A percentile compares a stretch with the other conserved stretches of the same genome.
Evolutionary conservation across 1,284 basidiomycete species (phyloP).

Genomic region (Boletus smithii): DNA sequence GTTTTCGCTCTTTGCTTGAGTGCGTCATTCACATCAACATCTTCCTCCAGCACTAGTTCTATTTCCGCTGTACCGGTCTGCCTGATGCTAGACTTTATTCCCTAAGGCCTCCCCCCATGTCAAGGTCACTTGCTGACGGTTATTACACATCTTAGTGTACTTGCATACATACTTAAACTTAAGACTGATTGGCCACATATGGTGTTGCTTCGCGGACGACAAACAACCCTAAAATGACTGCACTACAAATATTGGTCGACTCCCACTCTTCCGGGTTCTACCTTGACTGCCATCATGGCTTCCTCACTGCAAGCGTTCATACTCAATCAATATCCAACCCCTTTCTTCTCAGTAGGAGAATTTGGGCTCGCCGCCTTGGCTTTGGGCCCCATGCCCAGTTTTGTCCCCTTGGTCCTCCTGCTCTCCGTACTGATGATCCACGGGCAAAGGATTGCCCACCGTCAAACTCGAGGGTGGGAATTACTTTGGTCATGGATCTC

Average conservation of each 20-base stretch:
- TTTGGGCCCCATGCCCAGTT: conserved; percentile 47
- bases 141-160: not conserved
- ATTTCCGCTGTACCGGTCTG: not conserved
- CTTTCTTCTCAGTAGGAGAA: conserved; percentile 38
- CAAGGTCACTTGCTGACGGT: not conserved
- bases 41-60: not conserved
- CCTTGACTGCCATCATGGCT: conserved; percentile 21
- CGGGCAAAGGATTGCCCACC: conserved; percentile 41
- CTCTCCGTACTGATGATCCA: conserved; percentile 51
- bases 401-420: conserved; percentile 48
- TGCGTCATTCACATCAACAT: not conserved
- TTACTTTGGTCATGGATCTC: conserved; percentile 39
- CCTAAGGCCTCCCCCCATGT: no score
- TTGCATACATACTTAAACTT: not conserved
- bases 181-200: not conserved
- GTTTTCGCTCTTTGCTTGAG: not conserved
- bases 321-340: conserved; percentile 22
- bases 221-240: conserved; percentile 26
- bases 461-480: conserved; percentile 33
- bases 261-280: not conserved
- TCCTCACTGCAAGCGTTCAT: conserved; percentile 26
- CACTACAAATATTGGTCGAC: conserved; percentile 18
- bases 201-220: conserved; percentile 12
- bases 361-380: conserved; percentile 43
- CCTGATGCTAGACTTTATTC: not conserved